Base-by-base conservation (phyloP, 345 rosid species). In the Litchi chinensis region DNA sequence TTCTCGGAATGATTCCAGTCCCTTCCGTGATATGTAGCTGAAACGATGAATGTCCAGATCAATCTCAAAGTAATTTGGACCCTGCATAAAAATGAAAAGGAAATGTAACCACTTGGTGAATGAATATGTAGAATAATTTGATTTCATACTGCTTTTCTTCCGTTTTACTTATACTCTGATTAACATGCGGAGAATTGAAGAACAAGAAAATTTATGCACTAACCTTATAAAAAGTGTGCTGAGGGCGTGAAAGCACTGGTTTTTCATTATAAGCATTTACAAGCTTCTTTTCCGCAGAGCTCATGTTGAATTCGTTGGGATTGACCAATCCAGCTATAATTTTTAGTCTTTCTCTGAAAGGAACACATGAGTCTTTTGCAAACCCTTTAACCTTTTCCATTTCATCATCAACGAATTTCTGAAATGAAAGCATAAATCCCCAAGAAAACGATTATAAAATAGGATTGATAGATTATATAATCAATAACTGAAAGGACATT, bases 231-330 rank as follows among this genome's bases (percentile, higher is more conserved):
- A 93, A 95, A 73, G 84, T 86, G 82, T 95, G 99, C 80, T 95
- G 98, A n/a, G 99, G 99, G 39, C 98, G 96, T 44, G 99, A 93
- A 56, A 95, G 95, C 74, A 93, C 99, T 0, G 97, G 98, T 80
- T 95, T 95, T 82, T 95, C 99, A 48, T 92, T 95, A 76, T 93
- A 95, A 77, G 93, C 92, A 46, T 87, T 87, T 13, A 92, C 84
- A 76, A 95, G 99, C 79, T 92, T 95, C 85, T 77, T 93, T 50
- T 95, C 99, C 0, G 98, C 71, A 28, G 99, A 90, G 85, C 92
- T 89, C 82, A 95, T 69, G 81, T 79, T 80, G 57, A 95, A 92
- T 76, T 95, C 95, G 26, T 93, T 97, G 0, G 98, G 95, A 86
- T 95, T 95, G 22, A 89, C 92, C 70, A 92, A 65, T n/a, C 98